Percentiles rank a stretch among this genome's conserved stretches.
Conservation (phyloP, 1,284 basidiomycete species). For the Ganoderma sinense region DNA sequence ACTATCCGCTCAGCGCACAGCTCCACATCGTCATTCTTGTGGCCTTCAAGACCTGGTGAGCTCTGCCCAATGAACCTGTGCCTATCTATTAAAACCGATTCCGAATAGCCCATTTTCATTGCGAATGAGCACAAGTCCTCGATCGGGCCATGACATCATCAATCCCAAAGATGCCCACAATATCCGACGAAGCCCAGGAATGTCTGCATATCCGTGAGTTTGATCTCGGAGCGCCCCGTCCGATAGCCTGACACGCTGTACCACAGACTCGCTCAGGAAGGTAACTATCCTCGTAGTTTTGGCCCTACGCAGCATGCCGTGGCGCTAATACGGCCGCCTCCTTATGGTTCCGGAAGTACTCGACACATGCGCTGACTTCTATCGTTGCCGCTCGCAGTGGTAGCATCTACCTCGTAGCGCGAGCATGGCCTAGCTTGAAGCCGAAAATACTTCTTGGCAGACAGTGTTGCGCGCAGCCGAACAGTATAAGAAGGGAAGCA, state of each 20-base stretch:
- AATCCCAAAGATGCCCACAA: background rate
- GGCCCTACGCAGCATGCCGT: background rate
- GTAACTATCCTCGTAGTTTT: background rate
- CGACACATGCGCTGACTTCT: background rate
- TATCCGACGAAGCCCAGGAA: background rate
- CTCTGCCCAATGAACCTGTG: background rate
- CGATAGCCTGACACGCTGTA: background rate
- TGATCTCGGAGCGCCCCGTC: slow-evolving; percentile 2
- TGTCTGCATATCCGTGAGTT: background rate
- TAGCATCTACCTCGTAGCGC: background rate
- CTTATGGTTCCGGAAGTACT: slow-evolving; percentile 4
- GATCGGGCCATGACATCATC: background rate
- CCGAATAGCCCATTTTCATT: background rate
- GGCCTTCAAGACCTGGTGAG: background rate
- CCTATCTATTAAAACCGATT: background rate
- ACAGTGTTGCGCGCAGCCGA: background rate
- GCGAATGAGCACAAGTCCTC: background rate
- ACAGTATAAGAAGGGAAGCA: slow-evolving; percentile 6
- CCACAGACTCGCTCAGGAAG: background rate
- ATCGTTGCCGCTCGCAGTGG: background rate
- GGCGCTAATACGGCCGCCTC: background rate
- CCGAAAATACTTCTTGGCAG: background rate
- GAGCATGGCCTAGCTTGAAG: background rate
- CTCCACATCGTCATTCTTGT: background rate
- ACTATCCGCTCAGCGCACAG: background rate